Percentiles rank a stretch among this genome's conserved stretches.
These are phyloP conservation scores for Hanseniaspora guilliermondii DNA, from an alignment of 805 yeast species.

Conservation along the genomic window DNA sequence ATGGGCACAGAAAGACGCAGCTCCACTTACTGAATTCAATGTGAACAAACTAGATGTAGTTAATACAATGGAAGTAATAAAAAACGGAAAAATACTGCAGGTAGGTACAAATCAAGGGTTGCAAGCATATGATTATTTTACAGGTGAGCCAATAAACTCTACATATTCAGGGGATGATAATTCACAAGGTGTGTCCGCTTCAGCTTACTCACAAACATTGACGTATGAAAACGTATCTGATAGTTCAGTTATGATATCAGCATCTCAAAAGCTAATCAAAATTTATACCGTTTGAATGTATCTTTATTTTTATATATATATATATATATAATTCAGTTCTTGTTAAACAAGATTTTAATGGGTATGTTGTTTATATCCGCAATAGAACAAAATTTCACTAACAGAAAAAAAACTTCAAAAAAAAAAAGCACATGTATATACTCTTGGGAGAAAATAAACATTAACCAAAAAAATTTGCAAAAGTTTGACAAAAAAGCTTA, in stretches of 20 bases:
- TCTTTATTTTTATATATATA: neutral
- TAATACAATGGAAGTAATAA: slow-evolving; percentile 37
- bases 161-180: slow-evolving; percentile 32
- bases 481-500: neutral
- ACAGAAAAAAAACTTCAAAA: neutral
- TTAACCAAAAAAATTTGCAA: neutral
- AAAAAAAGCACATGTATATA: neutral
- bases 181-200: neutral
- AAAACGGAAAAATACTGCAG: slow-evolving; percentile 51
- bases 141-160: slow-evolving; percentile 64
- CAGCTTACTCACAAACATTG: neutral
- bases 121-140: slow-evolving; percentile 63
- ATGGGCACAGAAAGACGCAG: slow-evolving; percentile 73
- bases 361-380: no score
- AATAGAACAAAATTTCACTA: no score
- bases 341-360: no score
- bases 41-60: slow-evolving; percentile 5
- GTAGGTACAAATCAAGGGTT: slow-evolving; percentile 79
- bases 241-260: slow-evolving; percentile 52
- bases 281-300: slow-evolving; percentile 30
- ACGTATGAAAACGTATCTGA: slow-evolving; percentile 31
- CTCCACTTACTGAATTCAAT: slow-evolving; percentile 45
- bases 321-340: no score
- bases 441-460: no score
- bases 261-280: slow-evolving; percentile 65